Percentiles rank a stretch among this genome's conserved stretches.
Evolutionary conservation across 225 moss, liverwort and hornwort species (phyloP).

Genomic region (Antitrichia curtipendula): DNA sequence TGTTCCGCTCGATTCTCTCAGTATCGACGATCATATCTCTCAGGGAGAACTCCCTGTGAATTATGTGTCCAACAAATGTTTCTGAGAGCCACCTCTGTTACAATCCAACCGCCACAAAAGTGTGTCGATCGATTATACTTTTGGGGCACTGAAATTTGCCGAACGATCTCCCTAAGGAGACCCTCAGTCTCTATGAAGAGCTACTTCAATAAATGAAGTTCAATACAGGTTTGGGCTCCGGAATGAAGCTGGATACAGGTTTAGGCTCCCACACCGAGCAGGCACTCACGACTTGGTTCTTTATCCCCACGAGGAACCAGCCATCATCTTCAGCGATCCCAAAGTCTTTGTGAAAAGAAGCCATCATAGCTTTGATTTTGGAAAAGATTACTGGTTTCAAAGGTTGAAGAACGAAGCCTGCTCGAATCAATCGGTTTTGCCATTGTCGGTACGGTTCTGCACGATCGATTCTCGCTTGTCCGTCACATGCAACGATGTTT

Average conservation of each 20-base stretch:
- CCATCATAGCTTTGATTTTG: constrained; percentile 6
- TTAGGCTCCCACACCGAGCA: constrained; percentile 8
- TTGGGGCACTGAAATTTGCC: neutral
- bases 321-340: constrained; percentile 34
- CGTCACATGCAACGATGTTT: constrained; percentile 69
- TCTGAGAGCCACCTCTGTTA: neutral
- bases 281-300: neutral
- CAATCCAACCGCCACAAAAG: neutral
- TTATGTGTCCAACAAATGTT: neutral
- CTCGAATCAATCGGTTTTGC: constrained; percentile 57
- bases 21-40: neutral
- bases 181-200: neutral
- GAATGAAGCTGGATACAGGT: neutral
- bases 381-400: neutral
- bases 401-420: constrained; percentile 39
- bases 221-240: neutral
- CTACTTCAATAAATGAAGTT: neutral
- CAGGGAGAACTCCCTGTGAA: neutral
- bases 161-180: neutral
- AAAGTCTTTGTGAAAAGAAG: constrained; percentile 27
- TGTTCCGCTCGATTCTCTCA: neutral
- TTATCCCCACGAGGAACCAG: neutral
- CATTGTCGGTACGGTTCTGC: constrained; percentile 57
- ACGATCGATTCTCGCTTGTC: constrained; percentile 55
- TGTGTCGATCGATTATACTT: neutral